Evolutionary conservation across 2,329 filamentous ascomycete genomes (phyloP), one percentile per base, ranked within the genome.

Genomic region (Ophiobolus disseminans): DNA sequence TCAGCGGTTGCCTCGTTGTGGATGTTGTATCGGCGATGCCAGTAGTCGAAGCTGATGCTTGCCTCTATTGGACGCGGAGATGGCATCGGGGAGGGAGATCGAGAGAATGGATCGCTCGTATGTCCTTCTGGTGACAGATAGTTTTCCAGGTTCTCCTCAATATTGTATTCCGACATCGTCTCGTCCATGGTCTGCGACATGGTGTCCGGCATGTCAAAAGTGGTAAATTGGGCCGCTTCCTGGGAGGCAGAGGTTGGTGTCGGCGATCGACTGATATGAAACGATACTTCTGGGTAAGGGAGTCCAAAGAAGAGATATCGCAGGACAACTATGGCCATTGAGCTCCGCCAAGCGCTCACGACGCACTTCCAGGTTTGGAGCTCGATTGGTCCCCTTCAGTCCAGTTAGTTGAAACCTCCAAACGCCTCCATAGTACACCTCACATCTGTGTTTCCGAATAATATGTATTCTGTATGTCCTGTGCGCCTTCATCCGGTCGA

Each of bases 281-380:
- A 39, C 14, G 49, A 26, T 36, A 48, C 42, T 7, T 34, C 43
- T n/a, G 55, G 45, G 14, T 57, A 45, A 17, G 48, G 50, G 10
- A 57, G 35, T 34, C 62, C 60, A 35, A 65, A 54, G 40, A 51
- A 65, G 11, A 62, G 40, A 34, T 63, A 54, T 14, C 60, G 56
- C 11, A 65, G 30, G 4, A 46, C 51, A 1, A 65, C 42, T 9
- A 65, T 55, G 2, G 49, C 60, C 4, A 58, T 48, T 2, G 60
- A 56, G 21, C 45, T 51, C 37, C 57, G 58, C 62, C 58, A 62
- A 3, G 52, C 45, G 16, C 48, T 38, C 17, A 35, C 36, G 4
- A 57, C 37, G 2, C 35, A 23, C 3, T 48, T 31, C 53, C 48
- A 58, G 23, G 42, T 16, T 21, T 36, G 26, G 17, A 20, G 21